Evolutionary conservation across 2,329 filamentous ascomycete species (phyloP), one percentile per base, ranked within the genome.

Genomic region (Pseudohalonectria lignicola): DNA sequence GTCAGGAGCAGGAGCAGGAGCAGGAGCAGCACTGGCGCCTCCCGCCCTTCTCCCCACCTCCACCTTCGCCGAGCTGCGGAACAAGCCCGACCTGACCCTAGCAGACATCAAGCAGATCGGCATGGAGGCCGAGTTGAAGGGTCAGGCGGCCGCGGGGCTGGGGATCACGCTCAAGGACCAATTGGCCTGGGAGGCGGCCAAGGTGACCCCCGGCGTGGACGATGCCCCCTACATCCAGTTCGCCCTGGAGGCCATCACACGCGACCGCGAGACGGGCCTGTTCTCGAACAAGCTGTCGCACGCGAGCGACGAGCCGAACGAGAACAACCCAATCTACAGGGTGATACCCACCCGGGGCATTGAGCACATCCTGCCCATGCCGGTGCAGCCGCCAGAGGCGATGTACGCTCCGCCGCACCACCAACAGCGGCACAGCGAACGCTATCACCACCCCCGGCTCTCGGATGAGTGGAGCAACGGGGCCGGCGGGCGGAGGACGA

Each of bases 221-320:
- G 83, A 94, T 52, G 82, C 79, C 8, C 87, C 86, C 1, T 94
- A 88, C 57, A 85, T 95, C 45, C 82, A 82, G 45, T 93, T 92
- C 56, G 88, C 90, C 30, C 76, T 96, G 45, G 84, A 94, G 45
- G 86, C 90, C 45, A 65, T 96, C 48, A 93, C 86, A 5, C 70
- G 82, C 34, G 76, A 83, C 50, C 79, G 79, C 41, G 77, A 84
- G 43, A 67, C 77, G 5, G 61, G 66, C 41, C 68, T 71, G 9
- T 64, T 69, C 9, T 13, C 8, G 9, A 17, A 17, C 15, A 17
- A 15, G 15, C 8, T 7, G 8, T 7, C 23, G 8, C 7, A 7
- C 23, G 23, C 8, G 8, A 26, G 23, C 23, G 23, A 12, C 8
- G 19, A 19, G 8, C 15, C 15, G 9, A 19, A 5, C 8, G 31